A percentile compares a stretch with the other conserved stretches of the same genome.
These are phyloP conservation scores for Neocatenulostroma microsporum DNA, from an alignment of 2,329 filamentous ascomycete genomes.

Conservation along the genomic window DNA sequence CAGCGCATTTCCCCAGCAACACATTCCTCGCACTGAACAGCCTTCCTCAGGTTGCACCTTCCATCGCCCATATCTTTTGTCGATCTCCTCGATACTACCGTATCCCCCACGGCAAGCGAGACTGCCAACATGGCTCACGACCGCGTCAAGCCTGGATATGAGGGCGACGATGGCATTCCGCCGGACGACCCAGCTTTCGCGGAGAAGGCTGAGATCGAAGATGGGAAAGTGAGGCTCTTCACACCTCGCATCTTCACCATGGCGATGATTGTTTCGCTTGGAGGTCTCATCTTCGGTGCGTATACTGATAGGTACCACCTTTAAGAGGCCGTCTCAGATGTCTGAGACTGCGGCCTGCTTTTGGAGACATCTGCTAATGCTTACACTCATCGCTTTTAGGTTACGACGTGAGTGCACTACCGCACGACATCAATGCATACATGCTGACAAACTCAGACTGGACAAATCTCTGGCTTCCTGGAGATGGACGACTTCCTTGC, in stretches of 20 bases:
- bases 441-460: conserved; percentile 34
- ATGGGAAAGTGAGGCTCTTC: conserved; percentile 17
- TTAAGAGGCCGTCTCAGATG: no score
- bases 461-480: conserved; percentile 56
- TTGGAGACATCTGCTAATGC: no score
- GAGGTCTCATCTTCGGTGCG: conserved; percentile 33
- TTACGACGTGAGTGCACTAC: conserved; percentile 13
- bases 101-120: no score
- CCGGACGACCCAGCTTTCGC: conserved; percentile 4
- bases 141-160: background rate
- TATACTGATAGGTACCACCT: no score
- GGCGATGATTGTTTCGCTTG: conserved; percentile 29
- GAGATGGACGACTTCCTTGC: conserved; percentile 50
- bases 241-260: conserved; percentile 27
- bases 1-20: no score
- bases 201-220: conserved; percentile 19
- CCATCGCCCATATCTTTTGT: conserved; percentile 2
- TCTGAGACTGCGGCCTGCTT: no score
- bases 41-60: no score
- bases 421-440: conserved; percentile 6
- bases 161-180: conserved; percentile 3
- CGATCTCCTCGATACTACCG: conserved; percentile 1
- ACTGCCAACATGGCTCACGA: no score
- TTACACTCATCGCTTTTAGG: no score
- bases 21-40: no score